A percentile compares a stretch with the other conserved stretches of the same genome.
Evolutionary conservation across 176 grass and related monocot genomes (phyloP).

Genomic region (Phyllostachys edulis): DNA sequence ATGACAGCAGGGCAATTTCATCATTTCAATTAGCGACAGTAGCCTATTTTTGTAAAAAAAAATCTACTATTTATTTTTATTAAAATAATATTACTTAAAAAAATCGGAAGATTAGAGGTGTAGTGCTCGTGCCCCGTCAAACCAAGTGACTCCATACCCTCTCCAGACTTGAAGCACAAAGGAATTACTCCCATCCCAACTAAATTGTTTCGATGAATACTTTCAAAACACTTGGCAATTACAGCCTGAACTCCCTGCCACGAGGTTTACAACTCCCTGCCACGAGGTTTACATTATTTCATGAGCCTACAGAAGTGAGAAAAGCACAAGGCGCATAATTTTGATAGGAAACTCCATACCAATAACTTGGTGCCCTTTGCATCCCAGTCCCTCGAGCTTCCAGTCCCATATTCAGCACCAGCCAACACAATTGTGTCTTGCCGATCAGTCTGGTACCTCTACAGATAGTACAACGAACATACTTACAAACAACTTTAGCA

Average conservation of each 20-base stretch:
- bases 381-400: constrained; percentile 53
- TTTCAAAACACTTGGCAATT: constrained; percentile 44
- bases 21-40: no score
- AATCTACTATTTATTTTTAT: no score
- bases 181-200: constrained; percentile 46
- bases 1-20: no score
- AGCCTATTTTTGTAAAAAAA: no score
- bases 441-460: constrained; percentile 48
- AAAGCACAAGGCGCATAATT: background rate
- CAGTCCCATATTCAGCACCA: constrained; percentile 43
- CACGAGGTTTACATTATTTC: background rate
- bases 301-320: no score
- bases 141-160: constrained; percentile 47
- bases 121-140: constrained; percentile 48
- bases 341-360: constrained; percentile 16
- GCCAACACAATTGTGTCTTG: constrained; percentile 52
- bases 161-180: constrained; percentile 39
- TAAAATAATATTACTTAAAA: no score
- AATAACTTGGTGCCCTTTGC: constrained; percentile 43
- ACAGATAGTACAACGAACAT: background rate
- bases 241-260: no score
- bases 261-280: constrained; percentile 42
- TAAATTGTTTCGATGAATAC: constrained; percentile 50
- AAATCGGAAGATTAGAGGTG: background rate
- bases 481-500: no score